Evolutionary conservation across 129 eudicot genomes (phyloP).

Genomic region (Flaveria sonorensis): DNA sequence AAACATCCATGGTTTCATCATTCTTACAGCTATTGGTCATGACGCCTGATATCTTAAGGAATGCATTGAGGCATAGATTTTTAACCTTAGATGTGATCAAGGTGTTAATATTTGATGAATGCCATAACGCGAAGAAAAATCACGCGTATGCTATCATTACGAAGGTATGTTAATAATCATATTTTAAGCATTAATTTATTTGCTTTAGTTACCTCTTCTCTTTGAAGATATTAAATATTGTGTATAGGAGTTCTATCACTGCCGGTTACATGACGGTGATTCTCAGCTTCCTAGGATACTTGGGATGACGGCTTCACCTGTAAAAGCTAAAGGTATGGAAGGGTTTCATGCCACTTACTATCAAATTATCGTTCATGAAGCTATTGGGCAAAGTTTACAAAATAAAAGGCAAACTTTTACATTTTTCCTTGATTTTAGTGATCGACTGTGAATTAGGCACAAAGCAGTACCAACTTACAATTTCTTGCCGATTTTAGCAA

Average conservation of each 20-base stretch:
- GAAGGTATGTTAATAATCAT: constrained; percentile 48
- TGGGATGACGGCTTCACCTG: constrained; percentile 94
- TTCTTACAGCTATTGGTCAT: constrained; percentile 74
- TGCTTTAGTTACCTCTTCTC: constrained; percentile 1
- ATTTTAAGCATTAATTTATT: not conserved
- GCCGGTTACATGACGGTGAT: constrained; percentile 18
- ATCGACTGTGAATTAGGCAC: not conserved
- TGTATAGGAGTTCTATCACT: constrained; percentile 75
- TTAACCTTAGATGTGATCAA: constrained; percentile 55
- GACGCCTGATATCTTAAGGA: constrained; percentile 68
- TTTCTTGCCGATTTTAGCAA: not conserved
- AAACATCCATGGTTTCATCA: not conserved
- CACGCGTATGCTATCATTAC: constrained; percentile 76
- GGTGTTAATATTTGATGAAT: constrained; percentile 83
- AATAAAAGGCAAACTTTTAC: not conserved
- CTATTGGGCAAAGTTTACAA: not conserved
- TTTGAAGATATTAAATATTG: constrained; percentile 12
- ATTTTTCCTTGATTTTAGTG: not conserved
- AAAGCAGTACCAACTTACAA: not conserved
- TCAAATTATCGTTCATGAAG: not conserved
- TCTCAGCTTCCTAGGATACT: constrained; percentile 70
- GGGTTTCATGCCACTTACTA: not conserved
- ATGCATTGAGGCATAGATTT: constrained; percentile 75
- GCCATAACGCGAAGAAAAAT: constrained; percentile 81
- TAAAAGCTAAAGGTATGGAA: constrained; percentile 70